Evolutionary conservation across 352 stramenopile genomes (phyloP), one percentile per base, ranked within the genome.

Genomic region (Phytopythium delawarense): DNA sequence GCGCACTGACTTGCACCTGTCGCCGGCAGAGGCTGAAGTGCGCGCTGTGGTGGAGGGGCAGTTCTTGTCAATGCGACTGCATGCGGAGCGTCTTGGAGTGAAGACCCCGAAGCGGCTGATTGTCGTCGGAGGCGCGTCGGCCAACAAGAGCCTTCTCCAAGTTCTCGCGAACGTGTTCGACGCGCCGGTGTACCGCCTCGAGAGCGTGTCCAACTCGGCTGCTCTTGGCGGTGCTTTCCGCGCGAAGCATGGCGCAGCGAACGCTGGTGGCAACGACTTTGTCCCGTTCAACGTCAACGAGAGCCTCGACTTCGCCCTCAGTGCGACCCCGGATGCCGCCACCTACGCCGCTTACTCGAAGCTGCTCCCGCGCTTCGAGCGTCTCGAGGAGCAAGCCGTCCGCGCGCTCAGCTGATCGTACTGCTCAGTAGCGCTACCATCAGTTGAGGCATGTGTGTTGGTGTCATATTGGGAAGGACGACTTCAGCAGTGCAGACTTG

Each of bases 21-120:
- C 60, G 11, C 21, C 65, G 13, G 42, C 67, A 18, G 72, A 71
- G 52, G 64, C 73, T 11, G 69, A 79, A 59, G 75, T 88, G 30
- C 81, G 83, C 50, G 83, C 79, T 16, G 76, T 90, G 13, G 74
- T 89, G 35, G 80, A 92, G 53, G 80, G 73, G 45, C 80, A 90
- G 66, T 89, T 84, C 51, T 51, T 92, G 7, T 71, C 79, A 25
- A 64, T 92, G 64, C 68, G 74, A 50, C 57, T 85, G 40, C 78
- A 92, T 44, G 72, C 76, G 0, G 71, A 88, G 61, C 63, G 58
- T n/a, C 75, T 92, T 0, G 80, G 81, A 7, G 70, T 88, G 45
- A 75, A 60, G 45, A 72, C 78, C 6, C 67, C 71, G 1, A 48
- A 75, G 42, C 77, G 80, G n/a, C 64, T 92, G 37, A 83, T 92